phyloP scores from a whole-genome alignment of 371 early-diverging fungal species.

The Sporodiniella umbellata region DNA sequence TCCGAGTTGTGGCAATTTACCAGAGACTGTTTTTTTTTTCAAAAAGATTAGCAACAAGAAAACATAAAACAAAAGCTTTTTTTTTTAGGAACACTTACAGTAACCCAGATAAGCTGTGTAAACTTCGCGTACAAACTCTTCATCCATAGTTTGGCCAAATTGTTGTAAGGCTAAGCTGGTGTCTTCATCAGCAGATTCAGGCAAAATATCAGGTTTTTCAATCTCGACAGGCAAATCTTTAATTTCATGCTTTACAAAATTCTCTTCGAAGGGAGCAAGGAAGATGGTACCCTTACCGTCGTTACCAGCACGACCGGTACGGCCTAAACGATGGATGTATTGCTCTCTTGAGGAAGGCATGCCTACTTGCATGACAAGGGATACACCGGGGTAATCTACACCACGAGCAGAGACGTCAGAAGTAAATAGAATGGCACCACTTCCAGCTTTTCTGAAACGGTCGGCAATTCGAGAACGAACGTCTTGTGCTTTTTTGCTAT shows the following conservation, averaged over 20 bases:
- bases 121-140: conserved; percentile 49
- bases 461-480: conserved; percentile 72
- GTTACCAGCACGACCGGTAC: conserved; percentile 98
- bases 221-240: conserved; percentile 47
- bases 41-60: no score
- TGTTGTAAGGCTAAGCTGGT: no score
- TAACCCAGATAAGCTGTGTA: conserved; percentile 69
- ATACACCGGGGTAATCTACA: conserved; percentile 97
- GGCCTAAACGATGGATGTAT: conserved; percentile 97
- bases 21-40: conserved; percentile 34
- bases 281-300: conserved; percentile 87
- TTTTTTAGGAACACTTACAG: conserved; percentile 44
- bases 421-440: conserved; percentile 83
- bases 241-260: conserved; percentile 56
- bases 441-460: conserved; percentile 65
- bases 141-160: no score
- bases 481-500: conserved; percentile 75
- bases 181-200: conserved; percentile 32
- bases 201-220: conserved; percentile 34
- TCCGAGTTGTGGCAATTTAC: conserved; percentile 39
- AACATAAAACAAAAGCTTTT: no score
- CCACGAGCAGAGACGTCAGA: conserved; percentile 99
- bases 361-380: conserved; percentile 93
- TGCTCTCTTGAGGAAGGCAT: conserved; percentile 87
- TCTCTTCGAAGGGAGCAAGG: conserved; percentile 80